Base-by-base conservation (phyloP, 805 yeast species). In the Cyberlindnera mississippiensis region DNA sequence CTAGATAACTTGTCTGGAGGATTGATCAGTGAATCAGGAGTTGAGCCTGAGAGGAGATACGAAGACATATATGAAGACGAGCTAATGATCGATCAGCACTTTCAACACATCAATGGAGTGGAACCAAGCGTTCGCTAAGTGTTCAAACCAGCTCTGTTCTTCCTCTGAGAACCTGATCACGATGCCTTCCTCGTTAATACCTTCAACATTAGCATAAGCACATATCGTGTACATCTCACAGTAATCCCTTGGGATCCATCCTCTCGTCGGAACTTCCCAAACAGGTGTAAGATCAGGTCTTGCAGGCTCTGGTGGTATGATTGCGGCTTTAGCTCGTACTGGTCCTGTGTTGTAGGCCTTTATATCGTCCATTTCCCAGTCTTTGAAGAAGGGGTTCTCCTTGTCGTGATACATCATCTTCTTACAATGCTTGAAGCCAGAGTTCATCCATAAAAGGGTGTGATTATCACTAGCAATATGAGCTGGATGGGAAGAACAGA, bases 401-500 rank as follows among this genome's bases (percentile, higher is more conserved):
- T 17, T 13, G 12, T 40, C 24, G n/a, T 24, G 37, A 14, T 17
- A 35, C 12, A 33, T 20, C 4, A 28, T 9, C 16, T 41, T 51
- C 28, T 51, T 48, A 57, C 85, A 78, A 36, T 60, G 68, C 38
- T 66, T 55, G 53, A 76, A 73, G 0, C 83, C 83, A 1, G 82
- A 75, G 49, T 78, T 78, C 46, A 78, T 68, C 83, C 83, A 78
- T 2, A 76, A 51, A 24, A 78, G 51, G 7, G 42, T 47, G 12
- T 28, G 20, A 3, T 71, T 61, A 32, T 62, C 65, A 4, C 40
- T 38, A 31, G 61, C 59, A 10, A 78, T 57, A 54, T 78, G 84
- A 2, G 75, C 80, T 1, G 83, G 83, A 50, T 77, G 82, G 27
- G 73, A 73, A 1, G 80, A 68, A 52, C 83, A 78, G 14, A 76